These are phyloP conservation scores for Aspergillus wentii DNA, from an alignment of 495 filamentous ascomycete genomes.

Conservation along the genomic window DNA sequence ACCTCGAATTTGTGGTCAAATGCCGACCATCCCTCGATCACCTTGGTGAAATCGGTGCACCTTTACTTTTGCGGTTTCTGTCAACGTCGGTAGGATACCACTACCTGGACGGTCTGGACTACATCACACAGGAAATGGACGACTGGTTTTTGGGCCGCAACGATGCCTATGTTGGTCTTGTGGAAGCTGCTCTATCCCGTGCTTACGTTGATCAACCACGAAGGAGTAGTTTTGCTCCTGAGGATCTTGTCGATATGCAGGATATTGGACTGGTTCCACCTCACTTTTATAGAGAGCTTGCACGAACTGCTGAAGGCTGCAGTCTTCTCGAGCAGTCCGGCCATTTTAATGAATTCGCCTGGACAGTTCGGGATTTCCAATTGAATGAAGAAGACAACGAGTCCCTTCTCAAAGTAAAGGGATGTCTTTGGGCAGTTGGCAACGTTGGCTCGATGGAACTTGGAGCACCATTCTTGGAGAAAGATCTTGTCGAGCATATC, in stretches of 20 bases:
- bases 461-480: constrained; percentile 84
- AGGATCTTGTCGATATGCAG: constrained; percentile 54
- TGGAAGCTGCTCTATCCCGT: constrained; percentile 90
- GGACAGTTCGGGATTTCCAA: constrained; percentile 78
- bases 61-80: constrained; percentile 84
- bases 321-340: constrained; percentile 84
- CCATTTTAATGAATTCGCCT: constrained; percentile 89
- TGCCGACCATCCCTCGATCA: constrained; percentile 95
- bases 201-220: constrained; percentile 64
- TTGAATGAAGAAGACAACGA: constrained; percentile 82
- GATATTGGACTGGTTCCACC: constrained; percentile 74
- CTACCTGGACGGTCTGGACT: constrained; percentile 93
- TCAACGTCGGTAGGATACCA: constrained; percentile 96
- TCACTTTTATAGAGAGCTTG: constrained; percentile 95
- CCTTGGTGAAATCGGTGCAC: constrained; percentile 93
- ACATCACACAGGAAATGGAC: constrained; percentile 98
- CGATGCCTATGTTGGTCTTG: constrained; percentile 88
- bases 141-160: constrained; percentile 98
- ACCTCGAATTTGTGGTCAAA: constrained; percentile 92
- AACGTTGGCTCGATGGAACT: constrained; percentile 98
- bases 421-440: constrained; percentile 94
- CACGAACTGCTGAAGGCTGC: constrained; percentile 88
- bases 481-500: constrained; percentile 79
- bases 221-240: constrained; percentile 35
- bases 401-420: constrained; percentile 88